Evolutionary conservation across 108 stramenopile genomes (phyloP).

Genomic region (Asterionellopsis glacialis): DNA sequence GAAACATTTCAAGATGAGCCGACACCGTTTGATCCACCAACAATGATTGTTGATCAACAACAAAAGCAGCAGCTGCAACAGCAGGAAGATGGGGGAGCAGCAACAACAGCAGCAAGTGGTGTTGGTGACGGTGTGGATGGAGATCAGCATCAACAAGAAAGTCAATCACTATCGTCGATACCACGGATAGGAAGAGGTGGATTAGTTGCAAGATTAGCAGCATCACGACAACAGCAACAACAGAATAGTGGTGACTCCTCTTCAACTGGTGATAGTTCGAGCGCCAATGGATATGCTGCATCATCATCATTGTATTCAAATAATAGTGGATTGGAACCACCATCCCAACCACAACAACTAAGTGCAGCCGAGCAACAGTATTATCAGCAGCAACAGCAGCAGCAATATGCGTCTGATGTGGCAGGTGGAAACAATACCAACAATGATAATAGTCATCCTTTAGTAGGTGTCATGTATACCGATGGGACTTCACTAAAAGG

Average conservation of each 20-base stretch:
- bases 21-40: slow-evolving; percentile 19
- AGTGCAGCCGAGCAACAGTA: background rate
- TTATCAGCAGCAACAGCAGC: too few relatives aligned
- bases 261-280: too few relatives aligned
- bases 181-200: too few relatives aligned
- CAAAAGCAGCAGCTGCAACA: slow-evolving; percentile 13
- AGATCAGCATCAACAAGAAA: slow-evolving; percentile 9
- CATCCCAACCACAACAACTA: background rate
- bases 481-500: slow-evolving; percentile 1
- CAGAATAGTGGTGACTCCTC: background rate
- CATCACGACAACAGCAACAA: slow-evolving; percentile 5
- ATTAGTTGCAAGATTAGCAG: too few relatives aligned
- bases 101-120: too few relatives aligned
- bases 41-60: slow-evolving; percentile 17
- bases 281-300: background rate
- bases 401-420: too few relatives aligned
- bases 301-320: slow-evolving; percentile 5
- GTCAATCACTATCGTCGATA: background rate
- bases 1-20: background rate
- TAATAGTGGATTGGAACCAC: background rate
- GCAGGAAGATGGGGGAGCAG: background rate
- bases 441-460: background rate
- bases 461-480: background rate
- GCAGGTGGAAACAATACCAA: too few relatives aligned
- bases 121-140: too few relatives aligned